Conservation (phyloP, 805 yeast genomes). For the Metschnikowia kofuensis region DNA sequence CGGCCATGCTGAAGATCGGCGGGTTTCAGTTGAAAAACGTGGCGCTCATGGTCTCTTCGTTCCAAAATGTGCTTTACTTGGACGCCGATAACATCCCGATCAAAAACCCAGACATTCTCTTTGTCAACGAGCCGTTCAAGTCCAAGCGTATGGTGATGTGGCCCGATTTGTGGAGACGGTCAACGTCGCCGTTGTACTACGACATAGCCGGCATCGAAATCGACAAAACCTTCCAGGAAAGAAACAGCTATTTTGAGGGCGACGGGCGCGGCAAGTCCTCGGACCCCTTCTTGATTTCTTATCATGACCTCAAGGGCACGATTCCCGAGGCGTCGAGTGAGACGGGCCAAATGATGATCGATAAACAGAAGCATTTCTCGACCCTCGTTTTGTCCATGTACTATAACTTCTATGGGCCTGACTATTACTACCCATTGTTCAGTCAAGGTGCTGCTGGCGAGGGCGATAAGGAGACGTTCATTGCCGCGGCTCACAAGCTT, state of each 20-base stretch:
- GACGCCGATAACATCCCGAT: slow-evolving; percentile 41
- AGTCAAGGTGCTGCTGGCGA: slow-evolving; percentile 43
- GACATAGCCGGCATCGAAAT: slow-evolving; percentile 30
- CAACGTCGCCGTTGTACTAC: slow-evolving; percentile 36
- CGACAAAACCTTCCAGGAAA: slow-evolving; percentile 18
- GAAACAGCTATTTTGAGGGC: slow-evolving; percentile 28
- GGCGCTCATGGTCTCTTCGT: slow-evolving; percentile 37
- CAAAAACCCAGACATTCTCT: slow-evolving; percentile 34
- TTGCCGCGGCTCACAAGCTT: slow-evolving; percentile 40
- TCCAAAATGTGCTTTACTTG: slow-evolving; percentile 32
- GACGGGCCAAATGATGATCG: slow-evolving; percentile 38
- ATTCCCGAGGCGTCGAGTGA: slow-evolving; percentile 39
- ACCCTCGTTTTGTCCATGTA: slow-evolving; percentile 35
- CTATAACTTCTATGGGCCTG: slow-evolving; percentile 37
- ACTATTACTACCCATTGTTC: slow-evolving; percentile 35
- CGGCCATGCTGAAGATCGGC: slow-evolving; percentile 19
- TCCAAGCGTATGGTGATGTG: slow-evolving; percentile 30
- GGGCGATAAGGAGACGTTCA: slow-evolving; percentile 43
- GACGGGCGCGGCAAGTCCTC: slow-evolving; percentile 26
- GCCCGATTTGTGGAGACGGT: slow-evolving; percentile 44
- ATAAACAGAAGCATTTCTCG: slow-evolving; percentile 29
- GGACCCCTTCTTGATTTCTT: slow-evolving; percentile 14
- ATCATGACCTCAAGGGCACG: slow-evolving; percentile 30
- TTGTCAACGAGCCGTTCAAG: slow-evolving; percentile 33
- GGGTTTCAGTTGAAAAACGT: slow-evolving; percentile 37